Base-by-base conservation (phyloP, 306 rosid genomes). In the Prinsepia uniflora region DNA sequence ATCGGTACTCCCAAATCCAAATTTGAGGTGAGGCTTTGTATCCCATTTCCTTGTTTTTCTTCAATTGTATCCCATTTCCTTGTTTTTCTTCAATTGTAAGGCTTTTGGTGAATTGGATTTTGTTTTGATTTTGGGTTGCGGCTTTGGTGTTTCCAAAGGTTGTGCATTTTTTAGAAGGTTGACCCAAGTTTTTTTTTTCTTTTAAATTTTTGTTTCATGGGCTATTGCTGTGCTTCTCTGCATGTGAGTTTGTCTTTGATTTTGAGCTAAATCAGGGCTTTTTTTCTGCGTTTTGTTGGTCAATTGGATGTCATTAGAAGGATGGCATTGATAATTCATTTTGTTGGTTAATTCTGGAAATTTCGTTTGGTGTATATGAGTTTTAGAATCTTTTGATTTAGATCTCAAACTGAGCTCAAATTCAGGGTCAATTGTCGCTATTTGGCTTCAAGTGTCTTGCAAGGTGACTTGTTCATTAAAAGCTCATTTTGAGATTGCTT, bases 1-100 rank as follows among this genome's bases (percentile, higher is more conserved):
- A 82, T 85, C 88, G 88, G 87, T 68, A 39, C 92, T 61, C 58
- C 98, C 36, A 49, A 60, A 52, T 65, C 92, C 39, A 76, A 75
- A 54, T 84, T 90, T 67, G 91, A 92, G 96, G 98, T 90, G 53
- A 57, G 54, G 20, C 11, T 73, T 42, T 6, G 49, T 7, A 20
- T 1, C 40, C 74, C 69, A 63, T 34, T 70, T 57, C 50, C 19
- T 24, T n/a, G n/a, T n/a, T n/a, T n/a, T n/a, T 45, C 11, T 34
- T 13, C 15, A 22, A 8, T 76, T 15, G 57, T 58, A 39, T 1
- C 40, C 74, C 69, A 63, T 34, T 70, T 57, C 50, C 19, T 24
- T 55, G 22, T 45, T 67, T 61, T 47, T 45, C 11, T 34, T 13
- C 15, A 22, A 8, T 76, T 15, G 57, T 58, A 39, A 24, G 66